phyloP scores from a whole-genome alignment of 2,329 filamentous ascomycete species.

The Didymella segeticola region DNA sequence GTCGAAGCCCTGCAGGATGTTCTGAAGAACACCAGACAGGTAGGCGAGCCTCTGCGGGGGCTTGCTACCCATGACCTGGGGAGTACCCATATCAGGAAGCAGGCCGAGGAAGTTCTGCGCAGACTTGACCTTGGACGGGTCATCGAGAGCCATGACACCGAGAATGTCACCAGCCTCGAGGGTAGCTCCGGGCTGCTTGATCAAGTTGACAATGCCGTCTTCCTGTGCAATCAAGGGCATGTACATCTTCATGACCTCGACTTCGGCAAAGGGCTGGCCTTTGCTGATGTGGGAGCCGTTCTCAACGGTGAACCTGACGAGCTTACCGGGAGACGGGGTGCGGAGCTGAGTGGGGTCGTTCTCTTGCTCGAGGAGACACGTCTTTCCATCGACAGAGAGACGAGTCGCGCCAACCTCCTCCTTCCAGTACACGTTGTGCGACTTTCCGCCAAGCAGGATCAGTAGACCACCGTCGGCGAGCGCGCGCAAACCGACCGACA shows the following conservation, averaged over 20 bases:
- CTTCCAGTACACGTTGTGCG: slow-evolving; percentile 99
- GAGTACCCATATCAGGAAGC: slow-evolving; percentile 83
- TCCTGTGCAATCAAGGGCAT: slow-evolving; percentile 97
- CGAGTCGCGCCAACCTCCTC: slow-evolving; percentile 96
- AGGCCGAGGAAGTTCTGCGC: slow-evolving; percentile 92
- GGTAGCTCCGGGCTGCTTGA: slow-evolving; percentile 98
- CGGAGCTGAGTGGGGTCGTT: slow-evolving; percentile 98
- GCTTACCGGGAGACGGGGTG: slow-evolving; percentile 93
- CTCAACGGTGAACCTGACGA: slow-evolving; percentile 97
- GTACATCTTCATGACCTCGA: slow-evolving; percentile 99
- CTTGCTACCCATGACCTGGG: slow-evolving; percentile 88
- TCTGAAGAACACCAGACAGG: slow-evolving; percentile 77
- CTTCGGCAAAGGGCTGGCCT: slow-evolving; percentile 92
- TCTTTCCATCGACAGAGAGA: slow-evolving; percentile 96
- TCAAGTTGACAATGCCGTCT: slow-evolving; percentile 94
- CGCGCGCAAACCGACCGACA: slow-evolving; percentile 87
- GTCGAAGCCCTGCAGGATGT: slow-evolving; percentile 93
- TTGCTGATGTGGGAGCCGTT: slow-evolving; percentile 93
- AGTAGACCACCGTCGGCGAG: slow-evolving; percentile 93
- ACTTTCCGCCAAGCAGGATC: slow-evolving; percentile 87
- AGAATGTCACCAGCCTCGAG: slow-evolving; percentile 97
- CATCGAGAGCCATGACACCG: slow-evolving; percentile 94
- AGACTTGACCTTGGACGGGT: slow-evolving; percentile 95
- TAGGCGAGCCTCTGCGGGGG: slow-evolving; percentile 85
- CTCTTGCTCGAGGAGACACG: slow-evolving; percentile 95